phyloP scores from a whole-genome alignment of 1,139 yeast species.

The Suhomyces bribrorum region DNA sequence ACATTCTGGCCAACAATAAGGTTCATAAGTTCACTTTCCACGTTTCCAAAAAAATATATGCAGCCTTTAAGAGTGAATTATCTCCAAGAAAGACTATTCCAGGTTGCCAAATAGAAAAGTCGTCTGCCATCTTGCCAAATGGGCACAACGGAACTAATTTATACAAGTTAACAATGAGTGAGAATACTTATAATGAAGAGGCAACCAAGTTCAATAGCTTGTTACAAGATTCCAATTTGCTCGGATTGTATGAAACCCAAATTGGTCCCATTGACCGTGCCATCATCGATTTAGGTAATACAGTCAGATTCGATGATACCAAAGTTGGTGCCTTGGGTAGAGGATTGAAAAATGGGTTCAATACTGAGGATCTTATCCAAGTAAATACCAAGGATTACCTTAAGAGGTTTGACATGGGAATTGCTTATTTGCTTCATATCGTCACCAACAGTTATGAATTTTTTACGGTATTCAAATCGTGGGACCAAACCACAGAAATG shows the following conservation, averaged over 20 bases:
- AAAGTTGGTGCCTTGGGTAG: constrained; percentile 81
- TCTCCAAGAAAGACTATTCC: constrained; percentile 48
- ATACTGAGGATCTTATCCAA: constrained; percentile 55
- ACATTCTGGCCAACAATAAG: constrained; percentile 66
- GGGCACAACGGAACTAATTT: constrained; percentile 61
- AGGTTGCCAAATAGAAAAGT: constrained; percentile 60
- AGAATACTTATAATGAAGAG: constrained; percentile 59
- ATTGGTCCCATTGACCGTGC: constrained; percentile 71
- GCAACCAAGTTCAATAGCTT: constrained; percentile 59
- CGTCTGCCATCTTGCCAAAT: constrained; percentile 65
- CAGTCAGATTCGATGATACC: constrained; percentile 67
- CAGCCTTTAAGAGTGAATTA: constrained; percentile 59
- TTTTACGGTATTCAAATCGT: constrained; percentile 65
- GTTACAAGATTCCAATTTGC: constrained; percentile 61
- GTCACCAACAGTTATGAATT: constrained; percentile 78
- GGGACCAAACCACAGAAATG: constrained; percentile 54
- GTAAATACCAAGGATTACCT: constrained; percentile 52
- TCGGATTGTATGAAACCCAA: constrained; percentile 78
- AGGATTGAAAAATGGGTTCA: constrained; percentile 85
- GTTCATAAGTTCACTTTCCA: constrained; percentile 73
- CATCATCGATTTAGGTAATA: constrained; percentile 73
- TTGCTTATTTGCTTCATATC: constrained; percentile 70
- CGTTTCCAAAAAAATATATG: constrained; percentile 71
- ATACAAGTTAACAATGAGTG: constrained; percentile 69
- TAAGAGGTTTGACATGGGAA: constrained; percentile 55